phyloP scores from a whole-genome alignment of 2,329 filamentous ascomycete species.

The Epichloe sp. region DNA sequence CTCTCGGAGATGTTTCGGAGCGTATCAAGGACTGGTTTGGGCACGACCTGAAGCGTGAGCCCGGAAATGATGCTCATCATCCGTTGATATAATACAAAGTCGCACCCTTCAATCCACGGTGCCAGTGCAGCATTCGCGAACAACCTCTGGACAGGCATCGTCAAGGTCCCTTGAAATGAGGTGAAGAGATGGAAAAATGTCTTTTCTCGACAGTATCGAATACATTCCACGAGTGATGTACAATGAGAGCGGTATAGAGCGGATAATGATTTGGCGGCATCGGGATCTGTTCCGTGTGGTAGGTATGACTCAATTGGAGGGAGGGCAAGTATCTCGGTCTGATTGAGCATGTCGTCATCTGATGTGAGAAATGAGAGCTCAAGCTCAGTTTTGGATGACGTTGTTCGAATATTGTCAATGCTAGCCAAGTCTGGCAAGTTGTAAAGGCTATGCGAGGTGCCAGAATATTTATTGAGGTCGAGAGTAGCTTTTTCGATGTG shows the following conservation, averaged over 20 bases:
- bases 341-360: constrained; percentile 34
- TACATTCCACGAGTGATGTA: constrained; percentile 87
- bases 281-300: constrained; percentile 67
- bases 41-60: constrained; percentile 84
- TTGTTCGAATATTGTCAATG: constrained; percentile 45
- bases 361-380: constrained; percentile 48
- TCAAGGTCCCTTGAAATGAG: constrained; percentile 90
- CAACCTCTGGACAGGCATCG: constrained; percentile 89
- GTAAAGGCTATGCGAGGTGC: constrained; percentile 37
- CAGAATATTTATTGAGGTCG: constrained; percentile 7
- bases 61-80: constrained; percentile 87
- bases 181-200: constrained; percentile 92
- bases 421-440: constrained; percentile 42
- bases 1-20: constrained; percentile 75
- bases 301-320: constrained; percentile 77
- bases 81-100: constrained; percentile 90
- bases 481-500: constrained; percentile 8
- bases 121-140: constrained; percentile 71
- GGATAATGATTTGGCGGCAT: constrained; percentile 72
- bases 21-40: constrained; percentile 74
- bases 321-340: constrained; percentile 62
- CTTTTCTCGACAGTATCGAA: constrained; percentile 93
- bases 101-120: constrained; percentile 89
- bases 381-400: constrained; percentile 43
- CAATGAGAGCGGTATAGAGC: constrained; percentile 90